Percentiles rank a stretch among this genome's conserved stretches.
These are phyloP conservation scores for Persicaria maculosa DNA, from an alignment of 148 eudicot species.

Conservation along the genomic window DNA sequence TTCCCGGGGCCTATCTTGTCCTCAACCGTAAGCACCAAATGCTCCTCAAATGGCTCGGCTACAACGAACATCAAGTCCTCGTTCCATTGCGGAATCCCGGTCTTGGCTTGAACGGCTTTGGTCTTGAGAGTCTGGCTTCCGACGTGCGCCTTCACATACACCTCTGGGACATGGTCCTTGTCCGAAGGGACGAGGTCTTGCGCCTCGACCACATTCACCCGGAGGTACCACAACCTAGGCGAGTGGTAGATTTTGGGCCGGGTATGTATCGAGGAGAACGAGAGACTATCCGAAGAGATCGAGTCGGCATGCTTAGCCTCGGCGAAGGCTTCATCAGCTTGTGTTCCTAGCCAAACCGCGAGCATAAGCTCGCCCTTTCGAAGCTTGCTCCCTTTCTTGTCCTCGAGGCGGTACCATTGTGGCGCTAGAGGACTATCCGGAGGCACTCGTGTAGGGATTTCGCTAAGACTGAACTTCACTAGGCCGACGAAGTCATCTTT, in stretches of 20 bases:
- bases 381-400: constrained; percentile 26
- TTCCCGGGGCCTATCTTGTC: constrained; percentile 10
- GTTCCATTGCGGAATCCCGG: constrained; percentile 33
- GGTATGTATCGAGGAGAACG: constrained; percentile 1
- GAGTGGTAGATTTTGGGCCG: constrained; percentile 44
- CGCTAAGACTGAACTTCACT: constrained; percentile 21
- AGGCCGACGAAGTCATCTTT: constrained; percentile 32
- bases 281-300: constrained; percentile 12
- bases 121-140: constrained; percentile 26
- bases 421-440: constrained; percentile 55
- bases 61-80: constrained; percentile 16
- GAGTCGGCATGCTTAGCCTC: constrained; percentile 54
- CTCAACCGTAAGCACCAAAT: constrained; percentile 15
- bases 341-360: constrained; percentile 51
- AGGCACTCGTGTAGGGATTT: constrained; percentile 35
- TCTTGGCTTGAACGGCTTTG: neutral
- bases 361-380: constrained; percentile 44
- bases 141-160: constrained; percentile 20
- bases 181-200: constrained; percentile 38
- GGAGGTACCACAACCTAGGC: constrained; percentile 41
- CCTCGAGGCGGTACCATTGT: constrained; percentile 7
- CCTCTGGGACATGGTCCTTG: constrained; percentile 23
- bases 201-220: constrained; percentile 44
- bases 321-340: constrained; percentile 42
- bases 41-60: constrained; percentile 42